phyloP scores from a whole-genome alignment of 2,329 filamentous ascomycete genomes.

The Celoporthe dispersa region DNA sequence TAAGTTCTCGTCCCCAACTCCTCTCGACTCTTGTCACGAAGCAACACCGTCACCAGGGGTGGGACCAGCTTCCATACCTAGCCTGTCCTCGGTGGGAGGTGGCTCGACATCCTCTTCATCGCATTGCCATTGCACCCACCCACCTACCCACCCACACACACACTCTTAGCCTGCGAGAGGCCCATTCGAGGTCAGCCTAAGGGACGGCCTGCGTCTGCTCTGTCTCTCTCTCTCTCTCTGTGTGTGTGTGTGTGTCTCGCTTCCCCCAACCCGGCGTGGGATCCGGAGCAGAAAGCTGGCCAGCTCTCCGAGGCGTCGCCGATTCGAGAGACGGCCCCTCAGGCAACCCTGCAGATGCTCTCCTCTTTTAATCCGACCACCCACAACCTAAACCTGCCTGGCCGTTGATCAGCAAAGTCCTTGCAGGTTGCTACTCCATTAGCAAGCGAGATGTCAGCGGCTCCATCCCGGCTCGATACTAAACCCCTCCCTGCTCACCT shows the following conservation, averaged over 20 bases:
- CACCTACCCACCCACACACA: background rate
- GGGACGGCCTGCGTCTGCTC: background rate
- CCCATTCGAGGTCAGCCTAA: background rate
- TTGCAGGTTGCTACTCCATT: conserved; percentile 22
- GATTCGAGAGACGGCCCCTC: conserved; percentile 16
- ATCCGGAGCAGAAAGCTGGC: conserved; percentile 14
- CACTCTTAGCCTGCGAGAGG: background rate
- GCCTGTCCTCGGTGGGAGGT: background rate
- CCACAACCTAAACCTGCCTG: conserved; percentile 28
- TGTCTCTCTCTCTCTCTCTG: too few species aligned
- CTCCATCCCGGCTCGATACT: conserved; percentile 39
- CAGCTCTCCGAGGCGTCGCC: conserved; percentile 22
- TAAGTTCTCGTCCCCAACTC: background rate
- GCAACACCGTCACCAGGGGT: background rate
- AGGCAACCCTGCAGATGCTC: conserved; percentile 18
- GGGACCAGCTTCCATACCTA: background rate
- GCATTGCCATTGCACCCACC: background rate
- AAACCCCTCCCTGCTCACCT: conserved; percentile 40
- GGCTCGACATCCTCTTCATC: background rate
- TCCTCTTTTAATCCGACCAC: conserved; percentile 15
- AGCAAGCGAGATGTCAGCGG: conserved; percentile 46
- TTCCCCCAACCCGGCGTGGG: conserved; percentile 9
- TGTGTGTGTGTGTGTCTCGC: too few species aligned
- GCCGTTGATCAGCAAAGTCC: conserved; percentile 33
- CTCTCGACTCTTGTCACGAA: background rate